Conservation (phyloP, 768 basidiomycete species). For the Podaxis sp. region DNA sequence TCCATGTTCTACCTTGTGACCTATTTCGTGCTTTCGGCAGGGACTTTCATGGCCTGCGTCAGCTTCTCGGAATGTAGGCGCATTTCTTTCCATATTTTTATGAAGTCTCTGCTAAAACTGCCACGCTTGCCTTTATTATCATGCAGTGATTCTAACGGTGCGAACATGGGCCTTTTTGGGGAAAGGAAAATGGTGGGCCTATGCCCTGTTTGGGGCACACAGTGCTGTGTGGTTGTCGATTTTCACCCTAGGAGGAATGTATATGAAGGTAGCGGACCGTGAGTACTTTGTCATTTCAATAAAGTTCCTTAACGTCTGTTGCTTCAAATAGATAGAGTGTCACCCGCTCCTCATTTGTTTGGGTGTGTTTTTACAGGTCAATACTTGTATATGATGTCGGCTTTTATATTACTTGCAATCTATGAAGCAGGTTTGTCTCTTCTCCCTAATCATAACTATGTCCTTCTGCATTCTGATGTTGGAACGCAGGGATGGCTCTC, state of each 20-base stretch:
- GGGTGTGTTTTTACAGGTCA: background rate
- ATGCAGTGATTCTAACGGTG: background rate
- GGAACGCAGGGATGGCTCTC: background rate
- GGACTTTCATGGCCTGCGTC: background rate
- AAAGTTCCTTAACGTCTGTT: background rate
- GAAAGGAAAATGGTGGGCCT: background rate
- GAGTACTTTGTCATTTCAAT: background rate
- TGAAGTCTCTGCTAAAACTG: background rate
- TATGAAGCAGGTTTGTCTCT: background rate
- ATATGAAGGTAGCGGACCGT: background rate
- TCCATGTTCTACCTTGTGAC: background rate
- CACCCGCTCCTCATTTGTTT: background rate
- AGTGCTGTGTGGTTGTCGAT: background rate
- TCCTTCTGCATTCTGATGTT: background rate
- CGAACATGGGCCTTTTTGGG: slow-evolving; percentile 1
- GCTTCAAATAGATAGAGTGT: background rate
- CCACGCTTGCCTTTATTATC: background rate
- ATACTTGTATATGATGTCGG: background rate
- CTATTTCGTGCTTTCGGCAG: background rate
- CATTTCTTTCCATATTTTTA: background rate
- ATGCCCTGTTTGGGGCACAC: background rate
- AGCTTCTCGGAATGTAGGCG: background rate
- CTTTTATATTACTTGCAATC: background rate
- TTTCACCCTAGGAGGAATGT: background rate
- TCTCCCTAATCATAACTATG: background rate